Conservation (phyloP, 2,329 filamentous ascomycete genomes). For the Phialophora tarda region DNA sequence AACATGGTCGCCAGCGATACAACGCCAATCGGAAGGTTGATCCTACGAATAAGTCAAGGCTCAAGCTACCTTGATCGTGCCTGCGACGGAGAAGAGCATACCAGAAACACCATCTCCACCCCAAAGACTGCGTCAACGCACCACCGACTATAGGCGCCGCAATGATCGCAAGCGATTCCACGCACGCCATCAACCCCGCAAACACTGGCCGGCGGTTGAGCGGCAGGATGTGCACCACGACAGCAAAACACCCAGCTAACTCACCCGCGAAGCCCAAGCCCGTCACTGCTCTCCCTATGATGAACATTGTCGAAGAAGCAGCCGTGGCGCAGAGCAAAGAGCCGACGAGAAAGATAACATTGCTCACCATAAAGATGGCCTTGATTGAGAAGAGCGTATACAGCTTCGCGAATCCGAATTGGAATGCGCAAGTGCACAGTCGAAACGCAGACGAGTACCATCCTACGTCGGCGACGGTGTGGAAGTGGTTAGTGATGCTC, state of each 20-base stretch:
- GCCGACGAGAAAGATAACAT: conserved; percentile 43
- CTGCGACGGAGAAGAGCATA: not conserved
- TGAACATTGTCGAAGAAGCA: conserved; percentile 39
- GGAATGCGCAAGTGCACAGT: conserved; percentile 5
- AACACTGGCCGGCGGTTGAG: conserved; percentile 45
- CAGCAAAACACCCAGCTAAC: conserved; percentile 48
- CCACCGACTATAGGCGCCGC: conserved; percentile 47
- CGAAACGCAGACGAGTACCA: conserved; percentile 38
- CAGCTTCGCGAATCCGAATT: conserved; percentile 32
- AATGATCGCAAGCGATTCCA: conserved; percentile 40
- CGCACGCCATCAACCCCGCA: conserved; percentile 44
- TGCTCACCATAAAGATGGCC: conserved; percentile 40
- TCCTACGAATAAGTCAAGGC: conserved; percentile 32
- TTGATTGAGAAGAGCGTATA: conserved; percentile 34
- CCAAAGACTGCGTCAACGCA: conserved; percentile 42
- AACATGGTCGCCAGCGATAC: conserved; percentile 43
- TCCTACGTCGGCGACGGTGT: conserved; percentile 36
- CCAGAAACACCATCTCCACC: conserved; percentile 41
- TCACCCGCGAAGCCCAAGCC: conserved; percentile 47
- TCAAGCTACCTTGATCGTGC: not conserved
- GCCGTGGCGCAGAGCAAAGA: conserved; percentile 42
- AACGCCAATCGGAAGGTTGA: conserved; percentile 47
- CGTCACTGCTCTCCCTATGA: conserved; percentile 43
- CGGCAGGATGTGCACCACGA: conserved; percentile 40
- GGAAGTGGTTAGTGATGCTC: conserved; percentile 36